Evolutionary conservation across 164 flowering plant genomes (phyloP), one percentile per base, ranked within the genome.

Genomic region (Saururus chinensis): DNA sequence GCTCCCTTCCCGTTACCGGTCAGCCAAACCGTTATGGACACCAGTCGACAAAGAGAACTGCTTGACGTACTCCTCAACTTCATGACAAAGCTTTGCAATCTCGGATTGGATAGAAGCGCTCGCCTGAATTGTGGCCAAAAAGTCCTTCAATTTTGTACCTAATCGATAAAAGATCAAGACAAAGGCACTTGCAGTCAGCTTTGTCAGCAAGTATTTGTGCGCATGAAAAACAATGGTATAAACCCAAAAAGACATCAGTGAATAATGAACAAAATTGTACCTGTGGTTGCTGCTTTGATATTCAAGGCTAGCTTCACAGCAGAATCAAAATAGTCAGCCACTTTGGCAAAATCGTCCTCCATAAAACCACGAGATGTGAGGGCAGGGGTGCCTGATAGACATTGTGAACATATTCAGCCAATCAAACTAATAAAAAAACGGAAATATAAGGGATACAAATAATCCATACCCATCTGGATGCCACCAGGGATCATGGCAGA

Each of bases 401-500:
- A 66, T 66, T 19, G 68, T 21, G 37, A 25, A 26, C 21, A 53
- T 45, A 17, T 45, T 45, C 49, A 4, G 49, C 17, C 14, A 45
- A 45, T 45, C 1, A 8, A 45, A 45, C 17, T 17, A 12, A 45
- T 45, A 45, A 45, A 9, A 12, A 45, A 17, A 12, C 4, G 11
- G 14, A 12, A 8, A 45, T 9, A 55, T n/a, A 54, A 8, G 58
- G 42, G 7, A 45, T 35, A 13, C 21, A 52, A 42, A 53, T 35
- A 45, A 8, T 45, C 49, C 66, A 40, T 80, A 93, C 99, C 99
- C 96, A 95, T 95, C 58, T 97, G 78, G 73, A 95, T 95, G 79
- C 99, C 99, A 68, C 99, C 99, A 76, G 99, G 99, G 74, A 91
- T 96, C 98, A 95, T 95, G 64, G 99, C 99, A 68, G 84, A 82